Conservation (phyloP, 257 asterid genomes). For the Solanum rostratum region DNA sequence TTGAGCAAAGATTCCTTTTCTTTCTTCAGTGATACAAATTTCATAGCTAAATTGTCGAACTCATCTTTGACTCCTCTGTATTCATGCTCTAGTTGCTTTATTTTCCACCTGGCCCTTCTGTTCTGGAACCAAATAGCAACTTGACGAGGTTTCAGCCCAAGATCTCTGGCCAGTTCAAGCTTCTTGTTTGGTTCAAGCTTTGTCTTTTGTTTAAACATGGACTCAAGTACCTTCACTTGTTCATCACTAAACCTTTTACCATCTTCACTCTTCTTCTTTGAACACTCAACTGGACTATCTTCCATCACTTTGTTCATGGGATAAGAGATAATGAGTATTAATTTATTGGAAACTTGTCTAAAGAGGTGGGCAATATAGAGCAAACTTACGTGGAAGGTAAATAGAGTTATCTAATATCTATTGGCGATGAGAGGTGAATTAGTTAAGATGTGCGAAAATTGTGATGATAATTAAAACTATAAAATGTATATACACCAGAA, state of each 20-base stretch:
- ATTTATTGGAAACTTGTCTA: background rate
- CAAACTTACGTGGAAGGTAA: background rate
- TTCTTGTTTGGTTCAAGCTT: slow-evolving; percentile 43
- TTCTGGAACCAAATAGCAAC: slow-evolving; percentile 73
- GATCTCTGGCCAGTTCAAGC: slow-evolving; percentile 34
- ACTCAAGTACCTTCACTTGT: slow-evolving; percentile 39
- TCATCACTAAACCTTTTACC: slow-evolving; percentile 44
- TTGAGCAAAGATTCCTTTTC: slow-evolving; percentile 30
- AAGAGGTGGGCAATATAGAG: slow-evolving; percentile 19
- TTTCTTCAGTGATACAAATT: slow-evolving; percentile 24
- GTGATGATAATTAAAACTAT: too few relatives aligned
- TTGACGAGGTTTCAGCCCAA: slow-evolving; percentile 61
- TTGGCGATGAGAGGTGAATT: too few relatives aligned
- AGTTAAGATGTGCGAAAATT: too few relatives aligned
- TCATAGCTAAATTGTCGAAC: slow-evolving; percentile 22
- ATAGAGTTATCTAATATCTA: too few relatives aligned
- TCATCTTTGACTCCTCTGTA: slow-evolving; percentile 11
- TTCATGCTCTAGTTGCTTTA: slow-evolving; percentile 46
- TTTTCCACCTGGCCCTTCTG: slow-evolving; percentile 62
- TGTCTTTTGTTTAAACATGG: slow-evolving; percentile 31
- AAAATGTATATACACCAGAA: too few relatives aligned
- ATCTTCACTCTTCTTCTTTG: slow-evolving; percentile 12
- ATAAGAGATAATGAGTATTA: background rate
- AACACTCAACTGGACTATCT: slow-evolving; percentile 12
- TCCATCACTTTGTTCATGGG: slow-evolving; percentile 26